Base-by-base conservation (phyloP, 345 rosid species). In the Ricinus communis region DNA sequence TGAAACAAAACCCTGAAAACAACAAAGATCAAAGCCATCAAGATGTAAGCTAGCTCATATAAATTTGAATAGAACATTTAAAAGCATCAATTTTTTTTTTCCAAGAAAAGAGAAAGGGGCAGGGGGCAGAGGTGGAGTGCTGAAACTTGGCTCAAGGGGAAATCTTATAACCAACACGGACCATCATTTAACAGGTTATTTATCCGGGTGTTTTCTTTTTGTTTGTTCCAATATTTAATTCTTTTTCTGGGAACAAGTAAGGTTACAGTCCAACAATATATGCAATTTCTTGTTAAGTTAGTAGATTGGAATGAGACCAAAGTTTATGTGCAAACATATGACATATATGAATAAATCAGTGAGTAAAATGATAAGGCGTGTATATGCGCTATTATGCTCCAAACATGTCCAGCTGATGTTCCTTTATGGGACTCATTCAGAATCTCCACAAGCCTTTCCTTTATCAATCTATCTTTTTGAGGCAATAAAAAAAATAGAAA, bases 1-100 rank as follows among this genome's bases (percentile, higher is more conserved):
- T 77, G 99, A 77, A 73, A 96, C 98, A 87, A 96, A 96, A 55
- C 98, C 99, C 99, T 96, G 87, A 60, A 82, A 64, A 24, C 18
- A 65, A 28, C 24, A 68, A 15, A 30, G 58, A 22, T 7, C 49
- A 21, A 14, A 54, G 47, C 50, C 11, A 40, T 40, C 19, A 54
- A 55, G 50, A 22, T 40, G 38, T 50, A 22, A 24, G 36, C 3
- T 13, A 65, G 31, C 16, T 15, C 14, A n/a, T 62, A 65, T 18
- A 68, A 15, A 68, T 53, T 31, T 52, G 12, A 33, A 33, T 19
- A 8, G 25, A 27, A 47, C 18, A 33, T 2, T 45, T 5, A 19
- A 25, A 65, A 5, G 18, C 10, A 15, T 47, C 15, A 18, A 22
- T 65, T 47, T 28, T 9, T 0, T 38, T n/a, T n/a, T n/a, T n/a